Base-by-base conservation (phyloP, 2,329 filamentous ascomycete species). In the Mycosphaerelloides madeirae region DNA sequence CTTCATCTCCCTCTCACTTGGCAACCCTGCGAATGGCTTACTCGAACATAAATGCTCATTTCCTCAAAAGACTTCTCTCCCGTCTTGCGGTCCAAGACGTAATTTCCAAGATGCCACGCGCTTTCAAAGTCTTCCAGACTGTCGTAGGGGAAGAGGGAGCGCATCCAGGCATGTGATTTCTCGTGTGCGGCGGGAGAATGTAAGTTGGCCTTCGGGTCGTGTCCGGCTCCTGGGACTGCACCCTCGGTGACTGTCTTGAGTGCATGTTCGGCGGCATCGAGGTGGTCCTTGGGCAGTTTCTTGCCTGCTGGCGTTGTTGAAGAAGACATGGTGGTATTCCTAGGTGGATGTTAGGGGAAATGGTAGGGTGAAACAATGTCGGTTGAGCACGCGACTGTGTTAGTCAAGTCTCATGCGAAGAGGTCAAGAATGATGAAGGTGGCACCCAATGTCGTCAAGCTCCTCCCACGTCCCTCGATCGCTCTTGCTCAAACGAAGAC, bases 31-130 rank as follows among this genome's bases (percentile, higher is more conserved):
- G n/a, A n/a, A 34, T 12, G n/a, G 38, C 47, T 34, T 46, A 49
- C 44, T 15, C 67, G 61, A 31, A 70, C 67, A 48, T 69, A 70
- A 47, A 70, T 63, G 45, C 59, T 61, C 68, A 71, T 71, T 20
- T 63, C 54, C 48, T 71, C 68, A 43, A 67, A 71, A 5, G 53
- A 52, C 57, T 67, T 69, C 41, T 61, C 40, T n/a, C 67, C 64
- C 0, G 67, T 70, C 35, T 56, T 37, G 19, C 67, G 63, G 49
- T 70, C 66, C 20, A 70, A 62, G 31, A 71, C 67, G 54, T 69
- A 71, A 56, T 71, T 71, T 29, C 68, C 68, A 50, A 69, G 49
- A 42, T 71, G 67, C 54, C 61, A 68, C 11, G 57, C 49, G 8
- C 43, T 54, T 41, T 70, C 66, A 36, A 68, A 49, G 11, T 61